Base-by-base conservation (phyloP, 345 rosid genomes). In the Lenwebbia sp. region DNA sequence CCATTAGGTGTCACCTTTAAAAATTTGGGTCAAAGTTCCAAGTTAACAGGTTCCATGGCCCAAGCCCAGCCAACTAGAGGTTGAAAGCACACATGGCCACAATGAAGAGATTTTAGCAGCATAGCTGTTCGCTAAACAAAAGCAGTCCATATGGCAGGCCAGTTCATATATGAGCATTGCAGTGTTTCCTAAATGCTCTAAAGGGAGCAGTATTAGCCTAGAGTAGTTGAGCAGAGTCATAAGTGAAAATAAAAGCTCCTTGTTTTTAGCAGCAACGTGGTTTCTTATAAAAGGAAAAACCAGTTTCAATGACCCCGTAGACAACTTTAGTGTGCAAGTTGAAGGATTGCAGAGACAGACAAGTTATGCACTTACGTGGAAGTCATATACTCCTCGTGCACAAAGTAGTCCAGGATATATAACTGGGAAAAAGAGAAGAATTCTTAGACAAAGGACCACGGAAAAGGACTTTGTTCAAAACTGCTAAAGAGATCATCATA, bases 361-460 rank as follows among this genome's bases (percentile, higher is more conserved):
- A 84, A 11, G 83, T 55, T 85, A 75, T 40, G 85, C 75, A 93
- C 98, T 95, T 94, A 97, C 93, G 99, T 96, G 84, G 99, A 92
- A 87, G 96, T 93, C 99, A 97, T 96, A 88, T 95, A 96, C 89
- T 97, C 98, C 86, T 97, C 99, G 53, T 96, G 83, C 85, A 93
- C 88, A 54, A 97, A 95, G 91, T 97, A 97, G 92, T 92, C 95
- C 90, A 96, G 85, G 89, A 96, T 89, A 89, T 94, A 97, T 30
- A 95, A 86, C 99, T 95, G 94, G 88, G 88, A 90, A 49, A 89
- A 56, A 85, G 12, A 85, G 10, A 86, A 88, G 22, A 85, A 82
- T 15, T 47, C 37, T 84, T 62, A 65, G 22, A 52, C 21, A n/a
- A 3, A 13, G 41, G 22, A 62, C 30, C 22, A 10, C 10, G n/a